Evolutionary conservation across 306 rosid genomes (phyloP).

Genomic region (Glycine latifolia): DNA sequence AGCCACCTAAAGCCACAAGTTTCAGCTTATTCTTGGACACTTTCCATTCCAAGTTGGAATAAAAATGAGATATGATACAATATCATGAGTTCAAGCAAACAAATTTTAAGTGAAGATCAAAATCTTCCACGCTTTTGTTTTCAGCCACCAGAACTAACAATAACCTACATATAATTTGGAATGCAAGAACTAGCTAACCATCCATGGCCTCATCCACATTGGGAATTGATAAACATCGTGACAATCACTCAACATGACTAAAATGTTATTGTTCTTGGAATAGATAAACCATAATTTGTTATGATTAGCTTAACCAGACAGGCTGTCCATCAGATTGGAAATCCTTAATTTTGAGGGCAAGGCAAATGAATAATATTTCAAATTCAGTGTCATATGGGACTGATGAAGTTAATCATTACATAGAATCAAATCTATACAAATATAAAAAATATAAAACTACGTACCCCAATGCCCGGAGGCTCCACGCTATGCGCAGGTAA

Average conservation of each 20-base stretch:
- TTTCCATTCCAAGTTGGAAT: neutral
- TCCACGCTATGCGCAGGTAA: no score
- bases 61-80: constrained; percentile 5
- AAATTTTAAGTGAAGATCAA: neutral
- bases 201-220: neutral
- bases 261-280: neutral
- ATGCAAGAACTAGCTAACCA: neutral
- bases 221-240: constrained; percentile 14
- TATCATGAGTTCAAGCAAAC: constrained; percentile 3
- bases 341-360: no score
- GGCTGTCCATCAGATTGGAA: neutral
- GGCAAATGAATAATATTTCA: no score
- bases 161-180: neutral
- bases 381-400: no score
- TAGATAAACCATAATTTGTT: constrained; percentile 17
- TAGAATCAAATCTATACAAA: no score
- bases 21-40: neutral
- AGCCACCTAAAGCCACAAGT: constrained; percentile 14
- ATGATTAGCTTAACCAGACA: constrained; percentile 15
- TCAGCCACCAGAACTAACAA: neutral
- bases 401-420: no score
- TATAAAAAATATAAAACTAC: no score
- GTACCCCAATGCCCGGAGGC: no score
- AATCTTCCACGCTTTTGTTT: neutral
- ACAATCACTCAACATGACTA: neutral